Percentiles rank a stretch among this genome's conserved stretches.
phyloP scores from a whole-genome alignment of 2,329 filamentous ascomycete genomes.

The Ascochyta koolunga region DNA sequence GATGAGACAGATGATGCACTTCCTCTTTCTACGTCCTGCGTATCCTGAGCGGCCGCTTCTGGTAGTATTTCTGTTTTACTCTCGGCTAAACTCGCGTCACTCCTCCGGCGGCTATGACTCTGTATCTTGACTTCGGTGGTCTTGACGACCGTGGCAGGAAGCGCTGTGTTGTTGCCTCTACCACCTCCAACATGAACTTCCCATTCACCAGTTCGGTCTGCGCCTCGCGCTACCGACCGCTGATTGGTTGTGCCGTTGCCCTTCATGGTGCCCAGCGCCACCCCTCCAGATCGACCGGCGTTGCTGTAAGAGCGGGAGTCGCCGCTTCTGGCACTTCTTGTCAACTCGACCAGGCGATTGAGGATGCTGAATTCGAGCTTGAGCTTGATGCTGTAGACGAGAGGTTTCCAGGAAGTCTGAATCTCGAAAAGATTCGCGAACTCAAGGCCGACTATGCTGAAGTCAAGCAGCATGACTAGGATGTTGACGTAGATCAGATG shows the following conservation, averaged over 20 bases:
- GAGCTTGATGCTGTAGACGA: conserved; percentile 53
- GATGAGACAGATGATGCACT: conserved; percentile 24
- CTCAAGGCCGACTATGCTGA: conserved; percentile 29
- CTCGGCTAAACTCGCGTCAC: conserved; percentile 19
- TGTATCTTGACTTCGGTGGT: conserved; percentile 29
- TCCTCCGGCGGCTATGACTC: conserved; percentile 23
- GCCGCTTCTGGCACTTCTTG: conserved; percentile 18
- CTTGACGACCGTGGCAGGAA: conserved; percentile 22
- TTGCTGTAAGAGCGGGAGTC: conserved; percentile 20
- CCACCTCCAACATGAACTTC: conserved; percentile 24
- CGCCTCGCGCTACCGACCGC: conserved; percentile 14
- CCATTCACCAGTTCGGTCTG: conserved; percentile 16
- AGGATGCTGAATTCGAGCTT: conserved; percentile 62
- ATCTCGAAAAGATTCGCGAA: conserved; percentile 27
- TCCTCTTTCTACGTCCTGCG: conserved; percentile 13
- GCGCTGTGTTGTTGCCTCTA: conserved; percentile 9
- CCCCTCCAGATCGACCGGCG: conserved; percentile 5
- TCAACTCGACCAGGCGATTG: conserved; percentile 37
- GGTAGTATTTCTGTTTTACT: conserved; percentile 23
- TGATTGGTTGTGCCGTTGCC: conserved; percentile 9
- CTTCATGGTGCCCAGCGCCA: conserved; percentile 22
- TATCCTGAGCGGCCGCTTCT: conserved; percentile 11
- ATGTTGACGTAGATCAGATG: conserved; percentile 32
- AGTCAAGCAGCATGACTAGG: conserved; percentile 31
- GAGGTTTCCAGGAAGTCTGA: conserved; percentile 42